Evolutionary conservation across 495 filamentous ascomycete species (phyloP).

Genomic region (Aspergillus affinis): DNA sequence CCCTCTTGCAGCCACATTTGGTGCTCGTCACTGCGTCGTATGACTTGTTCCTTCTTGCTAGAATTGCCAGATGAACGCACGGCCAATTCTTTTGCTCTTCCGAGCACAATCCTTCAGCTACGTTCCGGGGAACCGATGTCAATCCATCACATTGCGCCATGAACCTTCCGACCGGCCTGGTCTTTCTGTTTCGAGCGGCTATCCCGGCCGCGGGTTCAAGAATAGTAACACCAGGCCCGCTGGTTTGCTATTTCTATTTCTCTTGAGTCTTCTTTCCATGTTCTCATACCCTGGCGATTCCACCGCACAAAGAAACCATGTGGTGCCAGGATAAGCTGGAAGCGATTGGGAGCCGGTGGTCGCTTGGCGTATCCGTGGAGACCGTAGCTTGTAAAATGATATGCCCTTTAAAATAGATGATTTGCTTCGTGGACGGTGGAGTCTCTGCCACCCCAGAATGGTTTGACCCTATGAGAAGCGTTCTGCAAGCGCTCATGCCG

Average conservation of each 20-base stretch:
- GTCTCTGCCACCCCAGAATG: conserved; percentile 6
- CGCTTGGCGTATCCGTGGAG: conserved; percentile 3
- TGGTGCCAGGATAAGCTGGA: conserved; percentile 11
- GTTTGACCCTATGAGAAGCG: conserved; percentile 26
- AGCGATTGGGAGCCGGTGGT: conserved; percentile 13
- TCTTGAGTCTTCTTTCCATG: conserved; percentile 8
- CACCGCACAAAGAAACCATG: conserved; percentile 15
- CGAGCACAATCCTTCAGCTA: not conserved
- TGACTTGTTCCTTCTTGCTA: not conserved
- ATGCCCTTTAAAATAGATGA: conserved; percentile 10
- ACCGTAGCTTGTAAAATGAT: not conserved
- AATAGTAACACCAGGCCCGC: not conserved
- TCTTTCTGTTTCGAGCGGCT: not conserved
- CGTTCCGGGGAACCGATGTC: not conserved
- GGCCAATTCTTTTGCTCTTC: not conserved
- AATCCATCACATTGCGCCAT: not conserved
- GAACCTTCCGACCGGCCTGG: not conserved
- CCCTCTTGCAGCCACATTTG: not conserved
- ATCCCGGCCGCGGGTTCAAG: not conserved
- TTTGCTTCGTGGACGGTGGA: conserved; percentile 19
- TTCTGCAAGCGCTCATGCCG: conserved; percentile 39
- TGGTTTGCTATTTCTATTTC: not conserved
- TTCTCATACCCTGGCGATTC: conserved; percentile 16
- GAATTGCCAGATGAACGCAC: no score
- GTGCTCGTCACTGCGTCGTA: not conserved